Evolutionary conservation across 225 moss, liverwort and hornwort genomes (phyloP).

Genomic region (Asterella californica): DNA sequence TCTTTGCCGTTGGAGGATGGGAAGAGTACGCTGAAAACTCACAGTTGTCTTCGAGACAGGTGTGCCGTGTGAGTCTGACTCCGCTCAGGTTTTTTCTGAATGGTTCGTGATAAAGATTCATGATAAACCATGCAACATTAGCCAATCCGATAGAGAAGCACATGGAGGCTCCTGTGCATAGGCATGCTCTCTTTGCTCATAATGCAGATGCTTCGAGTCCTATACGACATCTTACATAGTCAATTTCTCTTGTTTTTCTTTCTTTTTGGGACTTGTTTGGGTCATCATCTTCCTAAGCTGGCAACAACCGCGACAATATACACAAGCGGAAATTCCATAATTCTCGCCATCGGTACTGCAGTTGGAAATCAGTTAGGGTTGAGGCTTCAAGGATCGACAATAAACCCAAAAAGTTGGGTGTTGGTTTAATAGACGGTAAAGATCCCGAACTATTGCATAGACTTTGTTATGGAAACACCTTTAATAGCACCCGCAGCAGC

Average conservation of each 20-base stretch:
- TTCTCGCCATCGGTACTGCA: not conserved
- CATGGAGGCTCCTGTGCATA: not conserved
- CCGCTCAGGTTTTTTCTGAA: no score
- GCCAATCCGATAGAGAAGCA: not conserved
- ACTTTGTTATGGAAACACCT: not conserved
- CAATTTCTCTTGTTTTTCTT: not conserved
- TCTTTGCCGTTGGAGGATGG: no score
- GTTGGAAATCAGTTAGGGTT: constrained; percentile 3
- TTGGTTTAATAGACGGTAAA: not conserved
- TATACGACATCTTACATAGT: not conserved
- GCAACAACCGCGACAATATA: not conserved
- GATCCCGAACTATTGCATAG: not conserved
- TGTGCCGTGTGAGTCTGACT: no score
- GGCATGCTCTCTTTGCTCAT: not conserved
- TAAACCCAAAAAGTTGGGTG: not conserved
- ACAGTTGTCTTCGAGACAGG: no score
- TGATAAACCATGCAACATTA: not conserved
- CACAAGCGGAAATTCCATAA: not conserved
- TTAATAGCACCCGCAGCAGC: not conserved
- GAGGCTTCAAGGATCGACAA: not conserved
- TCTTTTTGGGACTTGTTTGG: not conserved
- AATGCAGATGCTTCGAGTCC: not conserved
- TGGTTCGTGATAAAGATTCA: no score
- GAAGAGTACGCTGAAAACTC: no score
- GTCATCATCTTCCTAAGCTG: not conserved